These are phyloP conservation scores for Emericellopsis atlantica DNA, from an alignment of 2,329 filamentous ascomycete genomes.

Conservation along the genomic window DNA sequence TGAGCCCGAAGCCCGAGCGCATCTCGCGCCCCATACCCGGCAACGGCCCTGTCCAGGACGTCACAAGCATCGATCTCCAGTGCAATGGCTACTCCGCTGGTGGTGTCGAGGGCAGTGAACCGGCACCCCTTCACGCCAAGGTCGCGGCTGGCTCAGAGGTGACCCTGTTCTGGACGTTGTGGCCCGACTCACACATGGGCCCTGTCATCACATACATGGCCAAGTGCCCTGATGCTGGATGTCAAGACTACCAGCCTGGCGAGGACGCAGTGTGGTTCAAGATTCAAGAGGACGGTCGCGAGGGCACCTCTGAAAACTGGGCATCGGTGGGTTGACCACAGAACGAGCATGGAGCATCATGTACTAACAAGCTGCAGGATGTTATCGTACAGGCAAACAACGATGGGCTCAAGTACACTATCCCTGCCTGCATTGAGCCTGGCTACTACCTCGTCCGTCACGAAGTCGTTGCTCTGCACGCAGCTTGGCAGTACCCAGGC, in stretches of 20 bases:
- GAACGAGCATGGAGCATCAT: not conserved
- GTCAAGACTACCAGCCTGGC: slow-evolving; percentile 33
- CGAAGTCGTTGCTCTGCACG: slow-evolving; percentile 42
- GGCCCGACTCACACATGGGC: slow-evolving; percentile 36
- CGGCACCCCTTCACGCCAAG: slow-evolving; percentile 39
- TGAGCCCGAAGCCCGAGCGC: slow-evolving; percentile 28
- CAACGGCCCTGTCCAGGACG: slow-evolving; percentile 43
- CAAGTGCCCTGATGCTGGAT: slow-evolving; percentile 37
- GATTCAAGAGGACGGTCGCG: slow-evolving; percentile 34
- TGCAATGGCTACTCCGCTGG: slow-evolving; percentile 40
- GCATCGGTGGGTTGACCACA: slow-evolving; percentile 16
- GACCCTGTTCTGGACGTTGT: slow-evolving; percentile 40
- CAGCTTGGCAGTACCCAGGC: slow-evolving; percentile 33
- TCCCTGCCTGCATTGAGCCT: slow-evolving; percentile 35
- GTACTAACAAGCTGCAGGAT: slow-evolving; percentile 12
- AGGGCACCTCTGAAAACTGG: slow-evolving; percentile 36
- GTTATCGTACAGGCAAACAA: slow-evolving; percentile 31
- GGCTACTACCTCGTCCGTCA: slow-evolving; percentile 47
- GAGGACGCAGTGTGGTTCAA: slow-evolving; percentile 43
- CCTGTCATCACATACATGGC: slow-evolving; percentile 49
- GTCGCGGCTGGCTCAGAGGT: slow-evolving; percentile 40
- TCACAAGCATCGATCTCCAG: slow-evolving; percentile 39
- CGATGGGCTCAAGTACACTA: slow-evolving; percentile 33
- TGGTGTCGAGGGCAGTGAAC: slow-evolving; percentile 31
- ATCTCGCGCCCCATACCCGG: slow-evolving; percentile 45